Evolutionary conservation across 2,329 filamentous ascomycete genomes (phyloP), one percentile per base, ranked within the genome.

Genomic region (Exserohilum turcica): DNA sequence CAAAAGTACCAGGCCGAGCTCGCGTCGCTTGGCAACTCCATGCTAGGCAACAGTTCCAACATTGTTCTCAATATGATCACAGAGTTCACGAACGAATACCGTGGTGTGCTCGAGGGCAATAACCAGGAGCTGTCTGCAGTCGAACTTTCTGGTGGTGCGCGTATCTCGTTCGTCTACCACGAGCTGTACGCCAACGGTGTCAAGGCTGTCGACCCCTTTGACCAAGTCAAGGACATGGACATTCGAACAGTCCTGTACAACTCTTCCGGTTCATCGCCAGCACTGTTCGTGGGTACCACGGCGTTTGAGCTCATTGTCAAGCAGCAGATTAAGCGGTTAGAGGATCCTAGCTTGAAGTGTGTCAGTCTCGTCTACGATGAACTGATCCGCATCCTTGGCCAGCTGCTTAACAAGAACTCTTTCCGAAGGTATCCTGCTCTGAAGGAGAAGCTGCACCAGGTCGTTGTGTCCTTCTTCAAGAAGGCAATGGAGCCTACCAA

Each of bases 221-320:
- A 99, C 68, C 84, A 92, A 61, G 92, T 97, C 76, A 99, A 97
- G 80, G 94, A 99, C 74, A 87, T 93, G 56, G 94, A 99, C 71
- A 99, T 99, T 67, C 89, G 95, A 65, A 97, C 91, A 19, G 93
- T 97, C 57, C 84, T 99, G 7, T 96, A 96, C 85, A 99, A 99
- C 84, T 97, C 94, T 19, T 97, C 94, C n/a, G 94, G 94, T 72
- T 94, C 94, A 27, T 96, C 93, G 1, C 94, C 94, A 0, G 93
- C 94, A 2, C 85, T 99, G 6, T 99, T 99, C 71, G 94, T 99
- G 27, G 94, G 94, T 50, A 97, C 94, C 6, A 95, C 91, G 6
- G 94, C 94, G n/a, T 99, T 99, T 68, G 94, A 99, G 77, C 82
- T 97, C 62, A 97, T 99, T 65, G 93, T 97, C 64, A 99, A 97